Evolutionary conservation across 2,329 filamentous ascomycete genomes (phyloP), one percentile per base, ranked within the genome.

Genomic region (Arachnomyces sp.): DNA sequence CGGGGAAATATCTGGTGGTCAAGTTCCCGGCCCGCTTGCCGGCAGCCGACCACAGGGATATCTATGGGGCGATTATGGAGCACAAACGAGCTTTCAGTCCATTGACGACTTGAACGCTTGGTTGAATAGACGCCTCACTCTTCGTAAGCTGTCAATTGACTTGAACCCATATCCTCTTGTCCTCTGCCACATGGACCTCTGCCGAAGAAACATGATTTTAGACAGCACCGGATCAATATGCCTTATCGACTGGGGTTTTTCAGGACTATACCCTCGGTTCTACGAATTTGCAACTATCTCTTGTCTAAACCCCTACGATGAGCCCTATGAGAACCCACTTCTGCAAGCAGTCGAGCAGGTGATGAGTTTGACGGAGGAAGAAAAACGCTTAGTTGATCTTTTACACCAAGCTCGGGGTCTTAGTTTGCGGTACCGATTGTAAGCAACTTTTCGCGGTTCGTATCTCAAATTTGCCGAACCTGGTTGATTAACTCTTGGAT

Each of bases 71-170:
- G 44, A 44, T 33, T 33, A 42, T 31, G 48, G 44, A 2, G 43
- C 31, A 15, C 38, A 45, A 3, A 36, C 33, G 13, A 17, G 12
- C 4, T 48, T 47, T 18, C 13, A 15, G 17, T 50, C 44, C 15
- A 33, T 50, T 34, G 34, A 40, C 3, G 33, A 50, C 31, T 9
- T 50, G 40, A 49, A 47, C 36, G 12, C 4, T 8, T 50, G 38
- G 13, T 41, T 50, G 20, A 47, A 50, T 28, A 47, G 42, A 42
- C 42, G 48, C 29, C 31, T 50, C 13, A 31, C 40, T 12, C 28
- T 35, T 30, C 43, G 47, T 15, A 43, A 46, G 32, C 40, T 47
- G 17, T 46, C 42, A 12, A 44, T 50, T 28, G 44, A 50, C 35
- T 4, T 50, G 20, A 35, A 18, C 38, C 37, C 39, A 43, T 48